Conservation (phyloP, 805 yeast species). For the Metschnikowia peoriensis region DNA sequence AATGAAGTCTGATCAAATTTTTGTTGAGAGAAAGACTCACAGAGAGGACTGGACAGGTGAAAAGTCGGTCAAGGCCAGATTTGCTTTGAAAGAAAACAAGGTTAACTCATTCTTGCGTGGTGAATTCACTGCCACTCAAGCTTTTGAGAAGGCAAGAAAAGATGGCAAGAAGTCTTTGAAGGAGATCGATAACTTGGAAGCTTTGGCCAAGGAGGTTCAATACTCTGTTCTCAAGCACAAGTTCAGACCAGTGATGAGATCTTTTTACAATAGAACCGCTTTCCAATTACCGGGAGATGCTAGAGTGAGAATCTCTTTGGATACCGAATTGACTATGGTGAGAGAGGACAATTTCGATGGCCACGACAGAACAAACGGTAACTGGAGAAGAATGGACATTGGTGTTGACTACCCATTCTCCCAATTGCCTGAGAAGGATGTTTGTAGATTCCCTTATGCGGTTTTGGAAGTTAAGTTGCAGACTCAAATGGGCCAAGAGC, state of each 20-base stretch:
- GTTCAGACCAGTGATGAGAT: conserved; percentile 90
- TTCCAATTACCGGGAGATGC: conserved; percentile 99
- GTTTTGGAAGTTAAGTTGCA: conserved; percentile 96
- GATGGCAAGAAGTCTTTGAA: conserved; percentile 85
- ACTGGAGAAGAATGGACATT: conserved; percentile 98
- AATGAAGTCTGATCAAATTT: conserved; percentile 87
- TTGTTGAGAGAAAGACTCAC: conserved; percentile 96
- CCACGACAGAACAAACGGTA: conserved; percentile 78
- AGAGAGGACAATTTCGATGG: conserved; percentile 98
- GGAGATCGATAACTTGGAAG: conserved; percentile 90
- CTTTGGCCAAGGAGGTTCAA: conserved; percentile 90
- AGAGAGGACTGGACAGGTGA: conserved; percentile 99
- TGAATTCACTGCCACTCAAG: conserved; percentile 80
- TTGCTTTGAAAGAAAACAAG: conserved; percentile 85
- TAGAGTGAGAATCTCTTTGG: conserved; percentile 95
- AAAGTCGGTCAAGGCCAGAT: conserved; percentile 97
- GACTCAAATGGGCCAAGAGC: conserved; percentile 98
- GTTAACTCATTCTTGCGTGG: conserved; percentile 85
- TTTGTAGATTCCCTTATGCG: conserved; percentile 95
- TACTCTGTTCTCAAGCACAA: conserved; percentile 81
- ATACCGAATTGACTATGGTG: conserved; percentile 95
- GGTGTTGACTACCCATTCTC: conserved; percentile 96
- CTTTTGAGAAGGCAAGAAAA: conserved; percentile 86
- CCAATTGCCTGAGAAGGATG: conserved; percentile 80
- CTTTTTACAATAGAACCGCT: conserved; percentile 97